Conservation (phyloP, 495 filamentous ascomycete species). For the Antarctomyces pellizariae region DNA sequence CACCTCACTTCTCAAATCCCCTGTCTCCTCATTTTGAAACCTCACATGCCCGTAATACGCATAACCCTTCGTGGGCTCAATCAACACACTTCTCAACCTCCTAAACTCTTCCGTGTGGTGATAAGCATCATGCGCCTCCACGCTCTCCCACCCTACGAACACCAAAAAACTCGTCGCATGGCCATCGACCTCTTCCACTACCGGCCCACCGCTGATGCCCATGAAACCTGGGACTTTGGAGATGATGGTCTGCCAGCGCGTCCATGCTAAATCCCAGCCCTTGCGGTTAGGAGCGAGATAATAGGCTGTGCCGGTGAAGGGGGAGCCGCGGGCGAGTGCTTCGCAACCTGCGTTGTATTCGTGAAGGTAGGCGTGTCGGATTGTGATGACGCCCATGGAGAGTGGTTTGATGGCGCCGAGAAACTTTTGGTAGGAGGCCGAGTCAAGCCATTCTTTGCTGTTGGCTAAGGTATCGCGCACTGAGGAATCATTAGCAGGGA, state of each 20-base stretch:
- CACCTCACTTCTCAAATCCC: too few species aligned
- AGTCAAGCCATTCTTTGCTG: too few species aligned
- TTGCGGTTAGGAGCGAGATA: constrained; percentile 1
- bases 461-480: too few species aligned
- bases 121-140: constrained; percentile 6
- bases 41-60: constrained; percentile 8
- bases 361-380: constrained; percentile 2
- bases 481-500: too few species aligned
- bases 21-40: constrained; percentile 3
- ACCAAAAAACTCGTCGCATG: constrained; percentile 2
- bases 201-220: constrained; percentile 4
- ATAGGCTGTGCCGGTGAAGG: constrained; percentile 7
- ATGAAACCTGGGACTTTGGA: constrained; percentile 5
- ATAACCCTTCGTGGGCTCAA: constrained; percentile 3
- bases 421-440: too few species aligned
- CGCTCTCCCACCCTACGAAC: constrained; percentile 6
- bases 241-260: constrained; percentile 5
- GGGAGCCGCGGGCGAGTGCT: constrained; percentile 3
- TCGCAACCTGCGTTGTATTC: constrained; percentile 1
- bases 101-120: constrained; percentile 8
- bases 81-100: constrained; percentile 3
- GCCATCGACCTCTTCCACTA: constrained; percentile 5
- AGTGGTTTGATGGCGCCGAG: too few species aligned
- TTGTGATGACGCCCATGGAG: not conserved
- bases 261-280: constrained; percentile 5